Evolutionary conservation across 2,329 filamentous ascomycete genomes (phyloP).

Genomic region (Paraphoma sp.): DNA sequence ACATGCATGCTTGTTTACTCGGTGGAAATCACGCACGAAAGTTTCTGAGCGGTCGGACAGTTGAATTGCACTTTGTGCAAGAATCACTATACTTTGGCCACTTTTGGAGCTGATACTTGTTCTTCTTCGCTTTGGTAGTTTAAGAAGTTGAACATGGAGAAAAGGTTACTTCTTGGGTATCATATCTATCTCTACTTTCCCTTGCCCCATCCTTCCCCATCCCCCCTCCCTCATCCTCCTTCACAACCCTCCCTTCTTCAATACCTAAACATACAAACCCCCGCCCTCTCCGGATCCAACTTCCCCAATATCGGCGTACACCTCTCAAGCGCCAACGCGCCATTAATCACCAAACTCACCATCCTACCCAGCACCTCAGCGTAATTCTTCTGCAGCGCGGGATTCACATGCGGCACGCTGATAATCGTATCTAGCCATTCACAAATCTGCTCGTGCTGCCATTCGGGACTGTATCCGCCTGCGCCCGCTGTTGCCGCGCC

Average conservation of each 20-base stretch:
- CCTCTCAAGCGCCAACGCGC: slow-evolving; percentile 39
- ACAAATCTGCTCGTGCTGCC: slow-evolving; percentile 39
- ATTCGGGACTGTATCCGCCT: slow-evolving; percentile 17
- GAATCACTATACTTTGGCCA: too few species aligned
- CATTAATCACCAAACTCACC: slow-evolving; percentile 48
- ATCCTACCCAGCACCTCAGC: slow-evolving; percentile 40
- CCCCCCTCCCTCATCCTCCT: not conserved
- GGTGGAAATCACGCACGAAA: too few species aligned
- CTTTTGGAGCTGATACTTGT: too few species aligned
- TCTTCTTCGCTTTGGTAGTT: too few species aligned
- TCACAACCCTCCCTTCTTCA: slow-evolving; percentile 10
- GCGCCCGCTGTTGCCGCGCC: slow-evolving; percentile 7
- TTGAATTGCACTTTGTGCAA: too few species aligned
- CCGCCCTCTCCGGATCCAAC: slow-evolving; percentile 45
- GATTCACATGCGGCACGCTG: slow-evolving; percentile 29
- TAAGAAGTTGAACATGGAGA: too few species aligned
- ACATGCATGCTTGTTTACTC: too few species aligned
- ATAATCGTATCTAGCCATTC: slow-evolving; percentile 44
- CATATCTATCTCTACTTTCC: too few species aligned
- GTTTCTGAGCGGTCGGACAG: too few species aligned
- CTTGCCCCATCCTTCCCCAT: not conserved
- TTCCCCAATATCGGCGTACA: slow-evolving; percentile 36
- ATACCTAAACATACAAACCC: slow-evolving; percentile 49
- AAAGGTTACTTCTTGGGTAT: too few species aligned
- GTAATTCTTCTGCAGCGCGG: slow-evolving; percentile 32